A percentile compares a stretch with the other conserved stretches of the same genome.
Evolutionary conservation across 2,329 filamentous ascomycete genomes (phyloP).

Genomic region (Zymoseptoria ardabiliae): DNA sequence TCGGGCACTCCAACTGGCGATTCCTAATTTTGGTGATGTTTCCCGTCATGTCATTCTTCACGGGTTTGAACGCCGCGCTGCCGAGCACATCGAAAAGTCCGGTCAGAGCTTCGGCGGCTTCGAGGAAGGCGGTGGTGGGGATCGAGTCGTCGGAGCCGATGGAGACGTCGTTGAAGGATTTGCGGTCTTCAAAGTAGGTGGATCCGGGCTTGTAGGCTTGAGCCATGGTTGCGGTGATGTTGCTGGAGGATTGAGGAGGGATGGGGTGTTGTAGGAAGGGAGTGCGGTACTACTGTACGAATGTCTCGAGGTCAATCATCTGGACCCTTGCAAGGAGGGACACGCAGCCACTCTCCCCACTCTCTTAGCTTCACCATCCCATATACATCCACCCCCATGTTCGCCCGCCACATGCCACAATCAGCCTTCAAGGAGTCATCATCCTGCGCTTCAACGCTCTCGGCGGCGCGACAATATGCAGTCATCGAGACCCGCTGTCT

Average conservation of each 20-base stretch:
- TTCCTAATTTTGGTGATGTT: conserved; percentile 96
- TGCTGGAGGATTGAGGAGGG: neutral
- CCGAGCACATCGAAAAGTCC: conserved; percentile 69
- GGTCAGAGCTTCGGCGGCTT: conserved; percentile 79
- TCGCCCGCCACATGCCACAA: no score
- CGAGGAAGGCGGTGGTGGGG: conserved; percentile 78
- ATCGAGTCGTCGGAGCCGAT: conserved; percentile 72
- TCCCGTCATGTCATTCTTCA: conserved; percentile 83
- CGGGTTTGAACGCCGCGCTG: conserved; percentile 72
- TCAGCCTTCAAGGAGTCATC: no score
- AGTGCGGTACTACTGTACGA: no score
- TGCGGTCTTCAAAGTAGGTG: conserved; percentile 81
- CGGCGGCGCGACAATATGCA: neutral
- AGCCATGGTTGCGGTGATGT: neutral
- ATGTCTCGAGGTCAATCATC: neutral
- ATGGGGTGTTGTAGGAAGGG: neutral
- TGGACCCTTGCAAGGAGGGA: neutral
- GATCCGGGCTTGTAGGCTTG: conserved; percentile 43
- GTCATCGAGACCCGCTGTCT: no score
- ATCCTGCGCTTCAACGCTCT: no score
- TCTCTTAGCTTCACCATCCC: neutral
- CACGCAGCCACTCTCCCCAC: neutral
- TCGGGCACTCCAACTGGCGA: conserved; percentile 68
- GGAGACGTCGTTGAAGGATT: conserved; percentile 76
- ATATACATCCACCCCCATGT: neutral